Evolutionary conservation across 2,329 filamentous ascomycete genomes (phyloP), one percentile per base, ranked within the genome.

Genomic region (Tetracladium maxilliforme): DNA sequence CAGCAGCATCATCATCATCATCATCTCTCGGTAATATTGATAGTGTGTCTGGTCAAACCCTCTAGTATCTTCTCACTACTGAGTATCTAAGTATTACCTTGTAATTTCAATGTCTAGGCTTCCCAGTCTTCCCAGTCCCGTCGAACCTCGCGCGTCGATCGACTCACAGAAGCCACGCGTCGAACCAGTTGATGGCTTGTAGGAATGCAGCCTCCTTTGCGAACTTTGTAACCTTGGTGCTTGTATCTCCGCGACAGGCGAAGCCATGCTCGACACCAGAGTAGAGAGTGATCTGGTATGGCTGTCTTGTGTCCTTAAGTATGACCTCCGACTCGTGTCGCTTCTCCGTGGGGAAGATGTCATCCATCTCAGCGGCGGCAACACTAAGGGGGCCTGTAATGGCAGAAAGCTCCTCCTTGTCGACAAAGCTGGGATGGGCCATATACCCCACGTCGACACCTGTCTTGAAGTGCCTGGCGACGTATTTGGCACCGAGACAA

Each of bases 161-260:
- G n/a, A n/a, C n/a, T n/a, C n/a, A n/a, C n/a, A n/a, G n/a, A n/a
- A n/a, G n/a, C n/a, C n/a, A n/a, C 47, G 71, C 57, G 36, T 79
- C 64, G 37, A 92, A 84, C 82, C 82, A 92, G 26, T 58, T 47
- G 25, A 84, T 59, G 18, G 80, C 80, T 58, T 90, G 82, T 34
- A 61, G 41, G 45, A 90, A 90, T 5, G 82, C 81, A 51, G 77
- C 70, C 52, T 92, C 79, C 63, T 82, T 86, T 19, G 78, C 74
- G 39, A 65, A 87, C 46, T 65, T 70, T 41, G 66, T 48, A 22
- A 55, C 34, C 45, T 61, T 63, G 33, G 71, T 61, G 32, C 41
- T 61, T 16, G 63, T 30, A 43, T 90, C 77, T 15, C 59, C 61
- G 28, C 80, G 67, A 3, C 84, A 71, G 7, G 72, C 61, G 40